phyloP scores from a whole-genome alignment of 208 protist genomes.

The Leishmania braziliensis region DNA sequence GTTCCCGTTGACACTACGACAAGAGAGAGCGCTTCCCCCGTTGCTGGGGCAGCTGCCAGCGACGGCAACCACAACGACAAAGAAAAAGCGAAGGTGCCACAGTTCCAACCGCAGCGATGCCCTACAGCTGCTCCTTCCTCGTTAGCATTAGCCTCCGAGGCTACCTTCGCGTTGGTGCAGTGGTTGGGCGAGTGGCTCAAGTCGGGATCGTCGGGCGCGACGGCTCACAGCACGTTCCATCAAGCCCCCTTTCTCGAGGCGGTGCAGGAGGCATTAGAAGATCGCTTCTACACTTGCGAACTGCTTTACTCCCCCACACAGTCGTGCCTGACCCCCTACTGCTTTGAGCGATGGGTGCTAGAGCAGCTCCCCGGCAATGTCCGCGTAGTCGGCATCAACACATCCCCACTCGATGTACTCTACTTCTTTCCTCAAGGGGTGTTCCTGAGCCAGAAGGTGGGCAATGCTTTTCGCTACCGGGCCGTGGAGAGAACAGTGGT shows the following conservation, averaged over 20 bases:
- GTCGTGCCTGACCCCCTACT: slow-evolving; percentile 41
- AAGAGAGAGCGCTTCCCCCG: not conserved
- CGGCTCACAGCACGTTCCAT: not conserved
- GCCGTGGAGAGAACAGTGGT: slow-evolving; percentile 54
- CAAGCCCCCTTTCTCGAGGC: slow-evolving; percentile 19
- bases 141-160: not conserved
- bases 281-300: slow-evolving; percentile 40
- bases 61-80: not conserved
- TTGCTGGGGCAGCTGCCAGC: too few relatives aligned
- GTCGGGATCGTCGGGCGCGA: not conserved
- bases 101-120: not conserved
- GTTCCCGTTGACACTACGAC: not conserved
- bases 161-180: not conserved
- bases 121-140: not conserved
- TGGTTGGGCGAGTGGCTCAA: not conserved
- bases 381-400: slow-evolving; percentile 76
- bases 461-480: slow-evolving; percentile 71
- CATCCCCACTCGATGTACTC: slow-evolving; percentile 48
- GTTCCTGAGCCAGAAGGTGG: slow-evolving; percentile 66
- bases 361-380: slow-evolving; percentile 54
- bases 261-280: slow-evolving; percentile 22
- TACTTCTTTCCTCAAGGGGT: slow-evolving; percentile 77
- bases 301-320: slow-evolving; percentile 41
- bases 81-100: not conserved
- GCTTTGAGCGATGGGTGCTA: slow-evolving; percentile 56